Percentiles rank a stretch among this genome's conserved stretches.
These are phyloP conservation scores for carrot (Daucus carota) DNA, from an alignment of 129 eudicot genomes.

Conservation along the genomic window DH1_v3.0 NC_030385.2:41352001-41352500, in stretches of 20 bases:
- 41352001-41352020: not conserved
- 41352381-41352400: not conserved
- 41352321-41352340: not conserved
- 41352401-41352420: not conserved
- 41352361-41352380: not conserved
- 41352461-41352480: not conserved
- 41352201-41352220: conserved; percentile 55
- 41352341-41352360: not conserved
- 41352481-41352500: not conserved
- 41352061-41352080: not conserved
- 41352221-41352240: conserved; percentile 64
- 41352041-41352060: not conserved
- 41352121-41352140: not conserved
- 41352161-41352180: conserved; percentile 42
- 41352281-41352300: not conserved
- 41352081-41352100: not conserved
- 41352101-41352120: no score
- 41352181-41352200: conserved; percentile 94
- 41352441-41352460: not conserved
- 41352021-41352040: not conserved
- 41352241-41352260: not conserved
- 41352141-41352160: not conserved
- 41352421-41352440: not conserved
- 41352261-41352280: not conserved
- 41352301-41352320: not conserved